These are phyloP conservation scores for Zangia roseola DNA, from an alignment of 768 basidiomycete species.

Conservation along the genomic window DNA sequence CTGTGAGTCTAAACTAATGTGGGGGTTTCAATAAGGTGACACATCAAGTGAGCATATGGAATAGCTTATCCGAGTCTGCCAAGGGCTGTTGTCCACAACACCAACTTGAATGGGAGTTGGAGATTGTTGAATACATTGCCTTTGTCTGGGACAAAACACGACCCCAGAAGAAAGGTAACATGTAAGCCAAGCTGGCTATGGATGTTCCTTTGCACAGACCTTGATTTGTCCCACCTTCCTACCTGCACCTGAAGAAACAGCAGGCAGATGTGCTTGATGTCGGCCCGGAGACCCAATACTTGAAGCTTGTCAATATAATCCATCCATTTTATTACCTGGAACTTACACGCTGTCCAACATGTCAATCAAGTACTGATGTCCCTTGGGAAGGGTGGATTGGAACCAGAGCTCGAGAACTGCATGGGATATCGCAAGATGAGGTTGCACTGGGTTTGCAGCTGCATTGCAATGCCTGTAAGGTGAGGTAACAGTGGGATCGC, in stretches of 20 bases:
- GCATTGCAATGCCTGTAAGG: too few species aligned
- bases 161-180: not conserved
- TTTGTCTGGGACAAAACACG: not conserved
- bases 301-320: constrained; percentile 6
- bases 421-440: not conserved
- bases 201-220: not conserved
- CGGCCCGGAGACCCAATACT: not conserved
- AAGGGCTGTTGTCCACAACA: not conserved
- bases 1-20: too few species aligned
- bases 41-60: not conserved
- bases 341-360: not conserved
- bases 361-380: not conserved
- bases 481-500: too few species aligned
- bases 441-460: too few species aligned
- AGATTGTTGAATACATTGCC: not conserved
- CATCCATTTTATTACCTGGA: constrained; percentile 9
- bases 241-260: not conserved
- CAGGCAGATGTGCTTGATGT: not conserved
- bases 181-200: not conserved
- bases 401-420: constrained; percentile 1
- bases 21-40: not conserved
- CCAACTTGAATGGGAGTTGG: not conserved
- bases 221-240: not conserved
- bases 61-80: not conserved
- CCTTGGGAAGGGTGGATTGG: constrained; percentile 3